phyloP scores from a whole-genome alignment of 805 yeast genomes.

The Candida adriatica region DNA sequence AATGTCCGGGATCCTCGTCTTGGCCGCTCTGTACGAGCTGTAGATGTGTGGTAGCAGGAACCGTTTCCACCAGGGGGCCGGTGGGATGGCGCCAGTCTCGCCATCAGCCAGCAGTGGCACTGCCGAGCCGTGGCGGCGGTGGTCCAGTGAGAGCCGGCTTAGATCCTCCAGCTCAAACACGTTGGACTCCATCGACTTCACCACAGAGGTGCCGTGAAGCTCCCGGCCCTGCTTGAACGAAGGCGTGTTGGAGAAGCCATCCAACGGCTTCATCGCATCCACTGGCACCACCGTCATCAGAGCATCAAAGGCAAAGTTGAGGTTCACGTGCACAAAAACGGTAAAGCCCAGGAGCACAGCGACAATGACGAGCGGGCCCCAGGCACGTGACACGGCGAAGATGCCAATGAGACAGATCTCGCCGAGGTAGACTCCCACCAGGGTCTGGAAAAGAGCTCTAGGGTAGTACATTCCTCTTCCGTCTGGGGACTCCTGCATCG shows the following conservation, averaged over 20 bases:
- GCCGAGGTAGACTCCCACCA: slow-evolving; percentile 83
- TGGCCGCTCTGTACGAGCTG: slow-evolving; percentile 40
- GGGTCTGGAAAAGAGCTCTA: slow-evolving; percentile 80
- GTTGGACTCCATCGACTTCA: slow-evolving; percentile 17
- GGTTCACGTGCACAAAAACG: slow-evolving; percentile 56
- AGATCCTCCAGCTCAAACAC: slow-evolving; percentile 23
- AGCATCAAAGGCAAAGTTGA: slow-evolving; percentile 60
- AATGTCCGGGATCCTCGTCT: slow-evolving; percentile 51
- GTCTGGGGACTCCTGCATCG: slow-evolving; percentile 60
- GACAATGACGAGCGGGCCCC: slow-evolving; percentile 88
- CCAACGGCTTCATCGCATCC: slow-evolving; percentile 71
- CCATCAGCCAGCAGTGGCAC: slow-evolving; percentile 73
- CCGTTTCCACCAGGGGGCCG: slow-evolving; percentile 37
- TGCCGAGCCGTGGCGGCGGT: slow-evolving; percentile 17
- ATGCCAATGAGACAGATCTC: slow-evolving; percentile 82
- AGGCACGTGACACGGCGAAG: slow-evolving; percentile 84
- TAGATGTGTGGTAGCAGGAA: slow-evolving; percentile 52
- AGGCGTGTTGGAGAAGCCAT: slow-evolving; percentile 59
- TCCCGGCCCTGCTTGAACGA: slow-evolving; percentile 32
- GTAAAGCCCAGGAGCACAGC: slow-evolving; percentile 60
- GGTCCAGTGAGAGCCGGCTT: slow-evolving; percentile 16
- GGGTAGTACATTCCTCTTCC: slow-evolving; percentile 81
- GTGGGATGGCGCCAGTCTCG: slow-evolving; percentile 25
- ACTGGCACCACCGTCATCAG: slow-evolving; percentile 55
- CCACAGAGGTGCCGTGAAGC: slow-evolving; percentile 4